Percentiles rank a stretch among this genome's conserved stretches.
Evolutionary conservation across 352 stramenopile genomes (phyloP).

Genomic region (Pythium coloratum): DNA sequence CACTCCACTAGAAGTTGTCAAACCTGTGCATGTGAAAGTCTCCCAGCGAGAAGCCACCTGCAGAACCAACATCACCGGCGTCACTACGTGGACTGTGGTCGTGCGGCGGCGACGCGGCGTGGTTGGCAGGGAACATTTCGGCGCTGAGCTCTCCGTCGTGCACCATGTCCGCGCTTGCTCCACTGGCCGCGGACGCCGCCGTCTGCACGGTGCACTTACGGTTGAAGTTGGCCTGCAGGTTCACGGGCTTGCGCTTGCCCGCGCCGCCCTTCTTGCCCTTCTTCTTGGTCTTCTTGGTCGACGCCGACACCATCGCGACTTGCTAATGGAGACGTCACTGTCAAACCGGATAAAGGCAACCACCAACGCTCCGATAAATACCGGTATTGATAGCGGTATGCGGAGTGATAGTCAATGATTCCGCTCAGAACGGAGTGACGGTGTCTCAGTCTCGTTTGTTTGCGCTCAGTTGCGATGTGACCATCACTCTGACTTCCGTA

Average conservation of each 20-base stretch:
- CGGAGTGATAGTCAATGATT: slow-evolving; percentile 1
- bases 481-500: slow-evolving; percentile 20
- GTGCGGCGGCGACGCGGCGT: neutral
- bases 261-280: slow-evolving; percentile 62
- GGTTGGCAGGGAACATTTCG: slow-evolving; percentile 83
- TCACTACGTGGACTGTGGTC: slow-evolving; percentile 20
- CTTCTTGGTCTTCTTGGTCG: slow-evolving; percentile 60
- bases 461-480: slow-evolving; percentile 1
- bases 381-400: slow-evolving; percentile 3
- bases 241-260: slow-evolving; percentile 79
- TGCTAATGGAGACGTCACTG: neutral
- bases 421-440: neutral
- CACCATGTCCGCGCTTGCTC: neutral
- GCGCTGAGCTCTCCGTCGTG: slow-evolving; percentile 42
- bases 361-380: slow-evolving; percentile 2
- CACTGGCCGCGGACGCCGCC: slow-evolving; percentile 5
- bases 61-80: slow-evolving; percentile 40
- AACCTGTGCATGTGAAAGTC: slow-evolving; percentile 89
- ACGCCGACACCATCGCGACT: slow-evolving; percentile 57
- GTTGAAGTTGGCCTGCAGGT: slow-evolving; percentile 80
- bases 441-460: slow-evolving; percentile 10
- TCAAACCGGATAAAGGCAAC: slow-evolving; percentile 20
- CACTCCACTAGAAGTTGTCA: neutral
- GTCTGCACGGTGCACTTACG: slow-evolving; percentile 65
- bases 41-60: slow-evolving; percentile 56